Conservation (phyloP, 371 early-diverging fungal genomes). For the Amoeboradix gromovi region DNA sequence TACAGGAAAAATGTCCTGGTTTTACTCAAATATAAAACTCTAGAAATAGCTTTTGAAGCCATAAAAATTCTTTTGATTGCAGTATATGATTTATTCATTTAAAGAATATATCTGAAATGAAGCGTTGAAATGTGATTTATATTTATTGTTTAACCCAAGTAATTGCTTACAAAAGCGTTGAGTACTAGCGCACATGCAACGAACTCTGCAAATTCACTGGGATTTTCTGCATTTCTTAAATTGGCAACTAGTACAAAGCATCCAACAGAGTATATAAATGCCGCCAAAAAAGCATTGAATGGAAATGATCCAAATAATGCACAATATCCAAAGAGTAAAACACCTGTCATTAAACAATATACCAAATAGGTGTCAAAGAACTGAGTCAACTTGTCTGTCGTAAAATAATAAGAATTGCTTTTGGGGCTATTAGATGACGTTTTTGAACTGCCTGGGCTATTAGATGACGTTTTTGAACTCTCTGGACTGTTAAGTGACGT, state of each 20-base stretch:
- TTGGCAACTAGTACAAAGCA: constrained; percentile 57
- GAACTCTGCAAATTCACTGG: background rate
- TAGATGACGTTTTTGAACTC: background rate
- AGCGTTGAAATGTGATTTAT: no score
- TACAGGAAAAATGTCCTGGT: no score
- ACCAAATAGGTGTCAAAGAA: constrained; percentile 69
- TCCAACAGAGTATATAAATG: constrained; percentile 68
- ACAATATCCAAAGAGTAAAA: constrained; percentile 60
- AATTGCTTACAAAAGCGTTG: background rate
- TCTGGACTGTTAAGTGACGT: background rate
- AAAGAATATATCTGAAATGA: no score
- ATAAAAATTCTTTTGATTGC: no score
- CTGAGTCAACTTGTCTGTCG: constrained; percentile 44
- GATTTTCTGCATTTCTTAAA: constrained; percentile 8
- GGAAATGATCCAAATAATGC: constrained; percentile 58
- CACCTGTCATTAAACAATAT: constrained; percentile 49
- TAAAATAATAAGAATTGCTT: constrained; percentile 17
- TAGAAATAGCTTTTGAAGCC: no score
- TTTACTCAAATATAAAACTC: no score
- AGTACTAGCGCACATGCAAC: background rate
- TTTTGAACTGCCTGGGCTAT: background rate
- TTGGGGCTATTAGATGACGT: background rate
- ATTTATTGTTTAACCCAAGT: background rate
- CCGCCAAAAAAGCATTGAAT: constrained; percentile 85
- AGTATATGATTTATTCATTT: no score